Evolutionary conservation across 306 rosid species (phyloP), one percentile per base, ranked within the genome.

Genomic region (Pyrus communis): DNA sequence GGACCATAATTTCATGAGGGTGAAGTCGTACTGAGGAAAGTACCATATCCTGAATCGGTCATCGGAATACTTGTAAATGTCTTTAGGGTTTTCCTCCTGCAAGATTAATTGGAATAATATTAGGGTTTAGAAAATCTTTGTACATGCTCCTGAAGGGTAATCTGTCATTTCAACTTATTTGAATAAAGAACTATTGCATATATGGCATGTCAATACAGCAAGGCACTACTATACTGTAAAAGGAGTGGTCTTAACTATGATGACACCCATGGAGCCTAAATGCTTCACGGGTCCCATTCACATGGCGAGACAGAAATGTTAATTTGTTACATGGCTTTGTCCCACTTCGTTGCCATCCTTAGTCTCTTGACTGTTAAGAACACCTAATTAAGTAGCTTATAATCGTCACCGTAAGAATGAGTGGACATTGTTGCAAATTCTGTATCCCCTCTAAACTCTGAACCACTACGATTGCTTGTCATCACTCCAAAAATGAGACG

Each of bases 61-160:
- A 68, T 90, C 97, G 0, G 97, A 71, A 67, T 92, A 93, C 80
- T 92, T 89, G 27, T 90, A 83, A 11, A 88, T 45, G 77, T 92
- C 91, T 70, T 82, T 63, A 57, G 97, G 96, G 18, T 12, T 78
- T 82, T 95, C 97, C 31, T 82, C 91, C 98, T 95, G 82, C 74
- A 83, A 72, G 57, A 81, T 42, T 61, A 49, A 58, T 58, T 55
- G 13, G 30, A 72, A 42, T n/a, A 5, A 33, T 33, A 35, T 61
- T 27, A 61, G 25, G 55, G 55, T 49, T 49, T 49, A 15, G 21
- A 49, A 15, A 5, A 49, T 49, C 55, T 6, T 14, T 15, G 55
- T 49, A 49, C 55, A 49, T 49, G 55, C 55, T 15, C 55, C 55
- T 49, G 8, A 49, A 49, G 55, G 21, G 21, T 49, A 49, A 49